phyloP scores from a whole-genome alignment of 208 protist species.

The Leishmania braziliensis region DNA sequence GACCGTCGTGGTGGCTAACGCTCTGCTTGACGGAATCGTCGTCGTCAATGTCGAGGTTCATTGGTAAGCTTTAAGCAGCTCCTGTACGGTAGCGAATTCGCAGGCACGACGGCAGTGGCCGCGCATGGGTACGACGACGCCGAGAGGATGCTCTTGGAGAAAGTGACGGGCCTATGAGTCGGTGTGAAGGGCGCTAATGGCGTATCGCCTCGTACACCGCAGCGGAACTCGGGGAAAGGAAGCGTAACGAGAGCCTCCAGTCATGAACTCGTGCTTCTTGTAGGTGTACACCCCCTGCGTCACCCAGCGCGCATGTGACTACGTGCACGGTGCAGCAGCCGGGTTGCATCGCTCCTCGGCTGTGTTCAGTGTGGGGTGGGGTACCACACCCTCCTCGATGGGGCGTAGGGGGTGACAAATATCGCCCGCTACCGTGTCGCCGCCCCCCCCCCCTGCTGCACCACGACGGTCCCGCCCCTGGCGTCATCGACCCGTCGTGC shows the following conservation, averaged over 20 bases:
- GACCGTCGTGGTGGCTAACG: conserved; percentile 17
- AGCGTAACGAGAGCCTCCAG: neutral
- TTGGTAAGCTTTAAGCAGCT: neutral
- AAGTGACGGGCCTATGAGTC: neutral
- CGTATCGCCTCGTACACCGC: neutral
- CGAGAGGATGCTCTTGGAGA: conserved; percentile 6
- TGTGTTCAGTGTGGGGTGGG: conserved; percentile 56
- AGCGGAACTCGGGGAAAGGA: neutral
- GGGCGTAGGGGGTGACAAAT: conserved; percentile 44
- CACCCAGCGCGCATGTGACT: conserved; percentile 50
- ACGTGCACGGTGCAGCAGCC: conserved; percentile 65
- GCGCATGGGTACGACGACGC: conserved; percentile 6
- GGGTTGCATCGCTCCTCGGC: conserved; percentile 44
- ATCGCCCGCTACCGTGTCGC: conserved; percentile 42
- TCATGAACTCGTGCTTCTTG: conserved; percentile 1
- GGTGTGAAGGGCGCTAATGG: neutral
- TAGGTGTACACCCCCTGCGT: conserved; percentile 52
- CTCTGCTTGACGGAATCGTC: conserved; percentile 15
- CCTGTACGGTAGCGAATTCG: conserved; percentile 9
- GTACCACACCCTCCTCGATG: conserved; percentile 59
- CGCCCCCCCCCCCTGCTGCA: conserved; percentile 31
- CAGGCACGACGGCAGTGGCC: conserved; percentile 10
- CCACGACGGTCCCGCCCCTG: conserved; percentile 11
- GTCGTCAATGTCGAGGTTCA: conserved; percentile 20
- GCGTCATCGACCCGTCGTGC: conserved; percentile 13